Percentiles rank a stretch among this genome's conserved stretches.
Evolutionary conservation across 2,329 filamentous ascomycete species (phyloP).

Genomic region (Xylariaceae sp.): DNA sequence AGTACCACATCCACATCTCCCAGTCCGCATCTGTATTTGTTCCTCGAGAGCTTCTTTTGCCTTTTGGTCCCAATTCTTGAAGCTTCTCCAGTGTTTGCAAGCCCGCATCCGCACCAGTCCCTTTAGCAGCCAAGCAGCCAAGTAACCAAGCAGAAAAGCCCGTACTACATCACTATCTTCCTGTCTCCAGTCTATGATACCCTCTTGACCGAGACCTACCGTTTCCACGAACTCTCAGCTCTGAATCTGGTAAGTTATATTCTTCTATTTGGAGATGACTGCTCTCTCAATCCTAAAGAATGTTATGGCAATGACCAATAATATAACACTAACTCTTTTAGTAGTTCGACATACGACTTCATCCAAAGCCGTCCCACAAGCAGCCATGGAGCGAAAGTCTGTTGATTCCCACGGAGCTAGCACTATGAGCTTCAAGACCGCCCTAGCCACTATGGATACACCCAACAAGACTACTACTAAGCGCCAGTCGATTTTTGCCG

Average conservation of each 20-base stretch:
- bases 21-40: neutral
- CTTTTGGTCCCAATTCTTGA: no score
- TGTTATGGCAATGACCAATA: neutral
- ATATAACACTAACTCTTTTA: neutral
- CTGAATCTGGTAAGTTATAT: slow-evolving; percentile 4
- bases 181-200: neutral
- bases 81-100: no score
- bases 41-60: neutral
- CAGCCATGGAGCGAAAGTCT: slow-evolving; percentile 2
- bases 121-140: no score
- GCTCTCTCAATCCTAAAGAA: no score
- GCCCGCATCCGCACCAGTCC: neutral
- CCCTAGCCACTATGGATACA: no score
- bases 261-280: neutral
- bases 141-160: neutral
- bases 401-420: neutral
- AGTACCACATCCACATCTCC: neutral
- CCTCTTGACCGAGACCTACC: neutral
- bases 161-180: neutral
- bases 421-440: neutral
- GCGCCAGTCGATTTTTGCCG: no score
- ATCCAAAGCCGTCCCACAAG: neutral
- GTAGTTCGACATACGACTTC: neutral
- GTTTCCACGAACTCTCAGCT: neutral
- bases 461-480: no score